Base-by-base conservation (phyloP, 1,284 basidiomycete species). In the Kwoniella shivajii region DNA sequence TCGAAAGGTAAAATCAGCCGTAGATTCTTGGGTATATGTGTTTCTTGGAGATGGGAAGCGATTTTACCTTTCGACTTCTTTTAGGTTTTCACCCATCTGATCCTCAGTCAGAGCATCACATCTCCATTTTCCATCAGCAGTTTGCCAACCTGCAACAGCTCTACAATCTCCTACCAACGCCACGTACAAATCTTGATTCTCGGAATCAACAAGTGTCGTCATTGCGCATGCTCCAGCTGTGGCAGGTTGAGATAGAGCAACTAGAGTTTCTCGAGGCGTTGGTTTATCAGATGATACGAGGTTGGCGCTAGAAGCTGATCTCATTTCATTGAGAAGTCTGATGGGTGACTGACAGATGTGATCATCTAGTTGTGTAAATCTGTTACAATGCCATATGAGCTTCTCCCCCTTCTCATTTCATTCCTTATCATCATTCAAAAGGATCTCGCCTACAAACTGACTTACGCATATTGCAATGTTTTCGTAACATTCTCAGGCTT, bases 161-260 rank as follows among this genome's bases (percentile, higher is more conserved):
- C 96, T 85, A 68, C 90, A 90, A 74, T 99, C 96, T 2, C 96
- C 96, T 6, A 93, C 88, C 65, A 88, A 88, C 2, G 96, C 95
- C 36, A 97, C 85, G 68, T 94, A 94, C 34, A 97, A 75, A 68
- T 91, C 86, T 47, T 83, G 83, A 60, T 88, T 83, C 22, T 88
- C 85, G 0, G 89, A 89, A 71, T 97, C 94, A 56, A 98, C 83
- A 36, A 93, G 74, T 0, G 91, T 86, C 72, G 92, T 83, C 50
- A 96, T 80, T 0, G 92, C 91, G 73, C 93, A 96, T 57, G 91
- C 92, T 5, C 92, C 92, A 82, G 74, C 69, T 42, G 90, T 78
- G 4, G 92, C 92, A 1, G 93, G 90, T 33, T 85, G 82, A 79
- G 95, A 86, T 18, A 86, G 80, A 0, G 87, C 82, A 34, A 86